Evolutionary conservation across 352 stramenopile genomes (phyloP), one percentile per base, ranked within the genome.

Genomic region (Pythium apleroticum): DNA sequence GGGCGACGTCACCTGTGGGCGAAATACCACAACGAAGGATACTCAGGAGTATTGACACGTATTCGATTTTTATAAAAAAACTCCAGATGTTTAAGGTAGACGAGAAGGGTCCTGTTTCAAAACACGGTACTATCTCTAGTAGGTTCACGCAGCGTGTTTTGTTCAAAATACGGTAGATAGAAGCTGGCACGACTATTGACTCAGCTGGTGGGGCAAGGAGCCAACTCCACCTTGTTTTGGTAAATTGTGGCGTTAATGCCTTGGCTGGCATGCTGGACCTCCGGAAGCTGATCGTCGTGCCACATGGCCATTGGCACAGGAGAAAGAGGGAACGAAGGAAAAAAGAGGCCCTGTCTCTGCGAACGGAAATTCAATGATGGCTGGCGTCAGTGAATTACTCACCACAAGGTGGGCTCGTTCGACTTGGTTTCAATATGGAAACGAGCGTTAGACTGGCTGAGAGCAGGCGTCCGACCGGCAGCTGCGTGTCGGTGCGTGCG

Each of bases 351-450:
- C 52, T 56, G 9, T 35, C 30, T 46, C 19, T 37, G 55, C 28
- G 31, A 52, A 25, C 49, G 19, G 50, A 52, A 62, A 62, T 58
- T 62, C 52, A 68, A 49, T 68, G 53, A 62, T 48, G 46, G 52
- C 61, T 63, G 56, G 63, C 63, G 63, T 69, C 63, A 69, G 63
- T 64, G 63, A 69, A 64, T 69, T 69, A 69, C 63, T 56, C 63
- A 69, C 63, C 63, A 27, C 28, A 22, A 20, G 9, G 37, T 19
- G 33, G 45, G 39, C 50, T 31, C 11, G 27, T 57, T 57, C 10
- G n/a, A 37, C 52, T 43, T 15, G 52, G 52, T 14, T 39, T 50
- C 12, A 50, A 3, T 41, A 41, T 41, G 12, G 43, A 50, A 14
- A 4, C 11, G 17, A 15, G 39, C 15, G 39, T 20, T 20, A 48